Evolutionary conservation across 495 filamentous ascomycete species (phyloP), one percentile per base, ranked within the genome.

Genomic region (Talaromyces borbonicus): DNA sequence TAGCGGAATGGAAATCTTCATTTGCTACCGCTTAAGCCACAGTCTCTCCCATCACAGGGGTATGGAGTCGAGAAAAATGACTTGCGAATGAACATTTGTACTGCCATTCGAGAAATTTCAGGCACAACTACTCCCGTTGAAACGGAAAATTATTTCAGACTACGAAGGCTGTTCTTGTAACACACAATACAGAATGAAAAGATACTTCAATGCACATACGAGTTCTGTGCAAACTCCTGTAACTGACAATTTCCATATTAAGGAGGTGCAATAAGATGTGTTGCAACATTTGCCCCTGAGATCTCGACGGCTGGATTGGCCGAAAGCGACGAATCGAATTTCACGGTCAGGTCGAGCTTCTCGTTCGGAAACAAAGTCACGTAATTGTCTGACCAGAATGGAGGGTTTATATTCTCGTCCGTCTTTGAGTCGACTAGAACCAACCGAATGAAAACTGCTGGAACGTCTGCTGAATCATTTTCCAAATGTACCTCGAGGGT

Each of bases 301-400:
- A 46, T 22, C 19, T 46, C 43, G 24, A 46, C 30, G 5, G 43
- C 43, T 2, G 43, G 43, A 5, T 5, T 14, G n/a, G 18, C 7
- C 23, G 43, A 46, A 8, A 36, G 18, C 29, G 29, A 33, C 19
- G 43, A 33, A 5, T 46, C 18, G 29, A 46, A 46, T n/a, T 29
- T 25, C 16, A 67, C 62, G 6, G 32, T 52, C 24, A 71, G 1
- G 0, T 22, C 40, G 0, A 79, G 16, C 43, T 61, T 72, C 58
- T 84, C 80, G 11, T 60, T 51, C 4, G 78, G 77, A 61, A 71
- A 79, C 8, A 84, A 56, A 1, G 78, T 80, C 11, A 82, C 60
- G 48, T 83, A 83, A 39, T 83, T 82, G 49, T 81, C 77, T 0
- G 70, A 73, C 74, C 75, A 83, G 26, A 61, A 68, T 5, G 79